Base-by-base conservation (phyloP, 345 rosid genomes). In the Acer saccharum region DNA sequence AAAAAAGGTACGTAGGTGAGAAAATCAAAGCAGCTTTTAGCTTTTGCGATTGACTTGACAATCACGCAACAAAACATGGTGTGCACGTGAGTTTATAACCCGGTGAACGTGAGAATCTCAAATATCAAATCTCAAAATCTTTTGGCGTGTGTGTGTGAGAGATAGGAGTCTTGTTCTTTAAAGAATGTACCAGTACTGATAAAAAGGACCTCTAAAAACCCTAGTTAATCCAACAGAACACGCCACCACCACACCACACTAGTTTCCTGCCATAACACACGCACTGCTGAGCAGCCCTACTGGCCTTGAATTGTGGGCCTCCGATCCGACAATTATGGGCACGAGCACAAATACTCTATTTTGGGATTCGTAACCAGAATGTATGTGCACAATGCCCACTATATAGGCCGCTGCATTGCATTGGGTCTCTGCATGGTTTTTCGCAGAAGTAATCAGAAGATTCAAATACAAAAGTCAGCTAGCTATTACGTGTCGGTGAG, bases 1-100 rank as follows among this genome's bases (percentile, higher is more conserved):
- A 44, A 44, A 44, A 44, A 44, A 44, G 50, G 10, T 44, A 10
- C 11, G 50, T 10, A 35, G 21, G 69, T 65, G 21, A 27, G 29
- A 35, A 29, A 65, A 29, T 32, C 20, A 29, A 35, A 7, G 20
- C 35, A 32, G 35, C 35, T 32, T 32, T 65, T 3, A 43, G 21
- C 18, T 65, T 27, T 27, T 21, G 25, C 10, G 10, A 39, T 62
- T 35, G 66, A 39, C 76, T 73, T 73, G 76, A 60, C 57, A 61
- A 61, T 73, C 76, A 73, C 76, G 76, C 76, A 58, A 72, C 4
- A 14, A 72, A 60, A 41, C 35, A 72, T 72, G 67, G 39, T 39
- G 55, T 8, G 68, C 76, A 73, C 76, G 76, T 41, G 68, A 60
- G 76, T 21, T 6, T 14, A 72, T 50, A 35, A 43, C 54, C 54